Base-by-base conservation (phyloP, 192 early-diverging fungal genomes). In the Entrophospora sp. region DNA sequence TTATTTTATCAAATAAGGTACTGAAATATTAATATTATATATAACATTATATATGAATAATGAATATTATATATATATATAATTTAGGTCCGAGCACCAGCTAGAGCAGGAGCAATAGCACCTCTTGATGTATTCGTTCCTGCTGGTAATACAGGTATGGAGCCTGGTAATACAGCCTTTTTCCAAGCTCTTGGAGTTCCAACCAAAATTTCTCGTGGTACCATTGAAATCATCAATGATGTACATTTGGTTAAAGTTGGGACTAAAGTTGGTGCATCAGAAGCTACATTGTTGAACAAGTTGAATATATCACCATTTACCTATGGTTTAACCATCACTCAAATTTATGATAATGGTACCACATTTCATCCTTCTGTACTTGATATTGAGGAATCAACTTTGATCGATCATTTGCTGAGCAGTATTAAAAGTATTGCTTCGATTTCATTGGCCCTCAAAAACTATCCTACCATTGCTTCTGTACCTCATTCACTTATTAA, bases 151-250 rank as follows among this genome's bases (percentile, higher is more conserved):
- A 99, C 97, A 71, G 97, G 97, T 82, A 95, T 97, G 92, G 95
- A 97, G 79, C 97, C 97, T 78, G 94, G 95, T 69, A 93, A 96
- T 90, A 97, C 95, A 71, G 96, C 95, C 64, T 99, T 99, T 92
- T 99, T 99, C 92, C 97, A 99, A 85, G 95, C 97, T 75, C 85
- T 99, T 69, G 90, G 94, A 82, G 90, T 99, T 79, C 95, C 97
- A 60, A 99, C 97, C 90, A 99, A 99, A 93, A 99, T 99, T 91
- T 87, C 97, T 69, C 91, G 91, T 90, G 97, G 97, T 95, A 96
- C 94, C 78, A 97, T 99, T 88, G 97, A 99, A 84, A 99, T 99
- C 71, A 88, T 93, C 71, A 86, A 84, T 77, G 92, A 99, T 67
- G 92, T 97, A 68, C 86, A 91, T 74, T 79, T 99, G 57, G 87